Percentiles rank a stretch among this genome's conserved stretches.
Evolutionary conservation across 1,284 basidiomycete species (phyloP).

Genomic region (Sphaerobolus stellatus): DNA sequence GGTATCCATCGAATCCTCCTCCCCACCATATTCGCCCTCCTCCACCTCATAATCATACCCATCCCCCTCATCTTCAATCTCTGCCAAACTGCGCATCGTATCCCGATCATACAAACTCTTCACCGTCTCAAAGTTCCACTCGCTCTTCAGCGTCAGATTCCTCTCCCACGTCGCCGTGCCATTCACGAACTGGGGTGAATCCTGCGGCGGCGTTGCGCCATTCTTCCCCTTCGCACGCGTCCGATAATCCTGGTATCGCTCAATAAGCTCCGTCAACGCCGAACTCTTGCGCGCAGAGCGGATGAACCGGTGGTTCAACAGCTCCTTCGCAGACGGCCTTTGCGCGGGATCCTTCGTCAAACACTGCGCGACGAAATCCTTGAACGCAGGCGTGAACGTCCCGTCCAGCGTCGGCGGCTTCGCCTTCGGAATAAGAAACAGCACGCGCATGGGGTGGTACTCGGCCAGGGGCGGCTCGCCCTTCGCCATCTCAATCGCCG

Average conservation of each 20-base stretch:
- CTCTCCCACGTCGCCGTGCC: slow-evolving; percentile 59
- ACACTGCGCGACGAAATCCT: slow-evolving; percentile 89
- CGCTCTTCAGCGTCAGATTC: slow-evolving; percentile 75
- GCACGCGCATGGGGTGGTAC: slow-evolving; percentile 93
- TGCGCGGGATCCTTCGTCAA: slow-evolving; percentile 87
- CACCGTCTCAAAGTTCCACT: slow-evolving; percentile 96
- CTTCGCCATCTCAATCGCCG: slow-evolving; percentile 93
- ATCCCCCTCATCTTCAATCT: slow-evolving; percentile 31
- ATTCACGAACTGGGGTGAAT: slow-evolving; percentile 56
- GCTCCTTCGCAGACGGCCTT: slow-evolving; percentile 88
- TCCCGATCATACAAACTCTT: slow-evolving; percentile 69
- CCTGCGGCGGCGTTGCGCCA: slow-evolving; percentile 38
- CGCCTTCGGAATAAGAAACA: slow-evolving; percentile 96
- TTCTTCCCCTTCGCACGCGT: slow-evolving; percentile 54
- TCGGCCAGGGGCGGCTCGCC: slow-evolving; percentile 93
- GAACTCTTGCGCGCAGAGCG: slow-evolving; percentile 78
- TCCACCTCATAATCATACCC: slow-evolving; percentile 21
- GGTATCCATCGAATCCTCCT: slow-evolving; percentile 33
- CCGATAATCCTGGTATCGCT: slow-evolving; percentile 74
- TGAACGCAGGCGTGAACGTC: slow-evolving; percentile 80
- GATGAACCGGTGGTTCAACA: slow-evolving; percentile 93
- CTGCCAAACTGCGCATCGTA: slow-evolving; percentile 59
- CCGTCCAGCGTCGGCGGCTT: slow-evolving; percentile 93
- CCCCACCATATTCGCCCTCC: slow-evolving; percentile 36
- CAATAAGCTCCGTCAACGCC: slow-evolving; percentile 83